Conservation (phyloP, 306 rosid species). For the Benincasa hispida region DNA sequence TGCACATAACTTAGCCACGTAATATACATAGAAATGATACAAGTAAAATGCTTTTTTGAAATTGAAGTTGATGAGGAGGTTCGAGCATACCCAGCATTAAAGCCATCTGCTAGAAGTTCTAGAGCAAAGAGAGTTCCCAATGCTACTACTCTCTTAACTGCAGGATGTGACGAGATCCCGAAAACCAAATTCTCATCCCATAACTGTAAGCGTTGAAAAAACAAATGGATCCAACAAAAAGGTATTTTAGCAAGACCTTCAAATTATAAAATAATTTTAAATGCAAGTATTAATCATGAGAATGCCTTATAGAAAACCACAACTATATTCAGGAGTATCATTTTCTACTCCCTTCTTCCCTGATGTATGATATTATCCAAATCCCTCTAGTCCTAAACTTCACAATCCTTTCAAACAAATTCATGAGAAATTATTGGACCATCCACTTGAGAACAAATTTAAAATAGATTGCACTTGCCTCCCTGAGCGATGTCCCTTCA, state of each 20-base stretch:
- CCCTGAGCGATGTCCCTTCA: conserved; percentile 47
- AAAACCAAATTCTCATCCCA: conserved; percentile 67
- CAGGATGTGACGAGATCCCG: conserved; percentile 58
- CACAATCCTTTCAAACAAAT: background rate
- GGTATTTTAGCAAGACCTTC: background rate
- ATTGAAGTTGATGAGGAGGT: background rate
- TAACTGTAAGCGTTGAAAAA: conserved; percentile 35
- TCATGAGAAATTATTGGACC: background rate
- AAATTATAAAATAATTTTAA: background rate
- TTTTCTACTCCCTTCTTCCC: background rate
- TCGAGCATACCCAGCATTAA: conserved; percentile 54
- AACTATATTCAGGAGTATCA: background rate
- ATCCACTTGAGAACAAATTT: background rate
- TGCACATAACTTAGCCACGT: background rate
- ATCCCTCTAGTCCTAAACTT: background rate
- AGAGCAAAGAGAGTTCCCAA: conserved; percentile 83
- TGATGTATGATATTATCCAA: background rate
- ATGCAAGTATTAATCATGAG: background rate
- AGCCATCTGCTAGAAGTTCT: conserved; percentile 73
- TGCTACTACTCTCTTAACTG: conserved; percentile 61
- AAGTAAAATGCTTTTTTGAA: background rate
- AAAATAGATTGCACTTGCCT: conserved; percentile 34
- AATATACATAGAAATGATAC: background rate
- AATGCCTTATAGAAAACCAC: background rate
- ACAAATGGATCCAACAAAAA: background rate